These are phyloP conservation scores for Bipolaris oryzae DNA, from an alignment of 2,329 filamentous ascomycete species.

Conservation along the genomic window DNA sequence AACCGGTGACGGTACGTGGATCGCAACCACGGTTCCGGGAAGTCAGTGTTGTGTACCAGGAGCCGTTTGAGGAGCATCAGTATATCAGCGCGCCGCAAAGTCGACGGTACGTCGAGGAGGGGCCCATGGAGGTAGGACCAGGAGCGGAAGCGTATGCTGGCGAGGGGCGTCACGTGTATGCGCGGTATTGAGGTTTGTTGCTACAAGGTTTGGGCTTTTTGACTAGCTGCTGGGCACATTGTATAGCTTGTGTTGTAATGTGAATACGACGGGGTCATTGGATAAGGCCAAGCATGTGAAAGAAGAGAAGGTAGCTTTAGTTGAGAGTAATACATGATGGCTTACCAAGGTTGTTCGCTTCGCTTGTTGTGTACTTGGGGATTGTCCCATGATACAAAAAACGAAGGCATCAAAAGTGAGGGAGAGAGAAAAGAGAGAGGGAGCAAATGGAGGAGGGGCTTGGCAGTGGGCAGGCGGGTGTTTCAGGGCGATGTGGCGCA, in stretches of 20 bases:
- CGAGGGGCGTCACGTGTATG: conserved; percentile 43
- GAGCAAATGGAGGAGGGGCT: background rate
- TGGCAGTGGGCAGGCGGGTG: conserved; percentile 2
- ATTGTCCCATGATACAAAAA: no score
- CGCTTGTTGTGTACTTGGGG: background rate
- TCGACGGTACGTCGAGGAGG: conserved; percentile 52
- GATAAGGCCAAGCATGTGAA: background rate
- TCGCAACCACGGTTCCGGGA: conserved; percentile 45
- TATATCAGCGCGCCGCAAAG: conserved; percentile 40
- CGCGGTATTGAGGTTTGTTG: conserved; percentile 38
- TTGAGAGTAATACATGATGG: conserved; percentile 1
- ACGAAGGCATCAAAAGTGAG: background rate
- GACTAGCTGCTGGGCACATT: background rate
- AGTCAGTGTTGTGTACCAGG: conserved; percentile 51
- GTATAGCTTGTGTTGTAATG: background rate
- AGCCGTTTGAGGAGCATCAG: conserved; percentile 41
- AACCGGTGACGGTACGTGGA: conserved; percentile 45
- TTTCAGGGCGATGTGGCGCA: conserved; percentile 2
- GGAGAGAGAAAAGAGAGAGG: background rate
- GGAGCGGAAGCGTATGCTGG: conserved; percentile 38
- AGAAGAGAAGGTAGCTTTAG: background rate
- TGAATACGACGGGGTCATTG: conserved; percentile 7
- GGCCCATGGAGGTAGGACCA: conserved; percentile 33
- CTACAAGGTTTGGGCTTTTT: background rate
- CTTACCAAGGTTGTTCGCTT: background rate